Evolutionary conservation across 2,329 filamentous ascomycete species (phyloP).

Genomic region (Fusarium siculi): DNA sequence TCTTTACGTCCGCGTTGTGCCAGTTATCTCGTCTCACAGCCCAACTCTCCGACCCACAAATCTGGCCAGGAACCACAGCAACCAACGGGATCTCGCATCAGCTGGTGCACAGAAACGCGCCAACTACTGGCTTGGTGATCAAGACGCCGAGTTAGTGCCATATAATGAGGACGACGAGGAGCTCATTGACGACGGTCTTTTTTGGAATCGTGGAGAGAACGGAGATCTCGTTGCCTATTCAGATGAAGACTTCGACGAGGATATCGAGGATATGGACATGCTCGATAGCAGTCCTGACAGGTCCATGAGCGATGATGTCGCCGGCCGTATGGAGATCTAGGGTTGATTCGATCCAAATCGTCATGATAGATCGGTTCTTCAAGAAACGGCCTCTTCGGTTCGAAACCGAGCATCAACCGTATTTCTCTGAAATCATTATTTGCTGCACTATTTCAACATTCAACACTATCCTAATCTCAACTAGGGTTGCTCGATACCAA

Average conservation of each 20-base stretch:
- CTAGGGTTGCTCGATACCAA: constrained; percentile 6
- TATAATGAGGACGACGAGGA: constrained; percentile 60
- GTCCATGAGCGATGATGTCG: constrained; percentile 71
- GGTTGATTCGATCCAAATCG: constrained; percentile 7
- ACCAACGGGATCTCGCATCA: constrained; percentile 47
- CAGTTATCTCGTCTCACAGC: constrained; percentile 73
- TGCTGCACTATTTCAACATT: constrained; percentile 32
- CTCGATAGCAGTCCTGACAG: constrained; percentile 59
- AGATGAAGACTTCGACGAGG: constrained; percentile 62
- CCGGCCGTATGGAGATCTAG: constrained; percentile 71
- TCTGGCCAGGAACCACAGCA: constrained; percentile 44
- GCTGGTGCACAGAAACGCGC: constrained; percentile 73
- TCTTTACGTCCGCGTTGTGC: constrained; percentile 90
- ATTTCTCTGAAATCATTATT: constrained; percentile 11
- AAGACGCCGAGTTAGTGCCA: constrained; percentile 60
- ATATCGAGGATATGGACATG: constrained; percentile 56
- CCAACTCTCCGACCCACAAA: constrained; percentile 57
- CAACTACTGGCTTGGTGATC: constrained; percentile 86
- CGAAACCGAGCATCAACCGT: background rate
- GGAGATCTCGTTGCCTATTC: constrained; percentile 66
- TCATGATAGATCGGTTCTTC: background rate
- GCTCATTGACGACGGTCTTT: constrained; percentile 60
- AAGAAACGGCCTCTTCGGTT: constrained; percentile 5
- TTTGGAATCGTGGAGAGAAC: constrained; percentile 69
- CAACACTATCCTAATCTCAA: constrained; percentile 24